Base-by-base conservation (phyloP, 805 yeast genomes). In the Metschnikowia matae region DNA sequence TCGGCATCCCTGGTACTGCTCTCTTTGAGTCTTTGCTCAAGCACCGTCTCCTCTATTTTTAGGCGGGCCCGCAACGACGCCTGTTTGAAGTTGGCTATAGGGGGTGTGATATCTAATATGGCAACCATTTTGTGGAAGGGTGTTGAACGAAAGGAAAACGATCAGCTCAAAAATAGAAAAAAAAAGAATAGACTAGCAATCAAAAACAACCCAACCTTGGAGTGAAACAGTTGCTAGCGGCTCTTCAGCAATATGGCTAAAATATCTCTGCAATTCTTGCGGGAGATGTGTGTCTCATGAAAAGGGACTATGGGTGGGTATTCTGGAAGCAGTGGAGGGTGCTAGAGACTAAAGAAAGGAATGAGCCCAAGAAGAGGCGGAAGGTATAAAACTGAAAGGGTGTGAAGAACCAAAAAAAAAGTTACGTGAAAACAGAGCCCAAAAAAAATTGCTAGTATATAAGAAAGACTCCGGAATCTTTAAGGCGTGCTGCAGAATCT, bases 41-140 rank as follows among this genome's bases (percentile, higher is more conserved):
- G 45, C 26, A 31, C 38, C 20, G n/a, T 42, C 31, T 42, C 45
- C 31, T 42, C 45, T 15, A 21, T 33, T 42, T 36, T 44, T 35
- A 36, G 46, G 7, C 40, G 46, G 8, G 40, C 37, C 7, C 34
- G 40, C 15, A 44, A 11, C 26, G 40, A 26, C 17, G 23, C 14
- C 40, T 2, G 40, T 14, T 35, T 44, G 33, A 35, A 17, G 40
- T 18, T 34, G 15, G 7, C 13, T 17, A 44, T 35, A 23, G 40
- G 34, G 21, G 46, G 10, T 8, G 39, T 23, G 20, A 23, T 11
- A 18, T 36, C 40, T 21, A 35, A 21, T 3, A 44, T 31, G 40
- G 23, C 46, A 34, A 44, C 46, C 46, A 44, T 44, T 6, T 35
- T 35, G 40, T 2, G 15, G 29, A 23, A 13, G 5, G 15, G 31